phyloP scores from a whole-genome alignment of 805 yeast species.

The Brettanomyces bruxellensis region DNA sequence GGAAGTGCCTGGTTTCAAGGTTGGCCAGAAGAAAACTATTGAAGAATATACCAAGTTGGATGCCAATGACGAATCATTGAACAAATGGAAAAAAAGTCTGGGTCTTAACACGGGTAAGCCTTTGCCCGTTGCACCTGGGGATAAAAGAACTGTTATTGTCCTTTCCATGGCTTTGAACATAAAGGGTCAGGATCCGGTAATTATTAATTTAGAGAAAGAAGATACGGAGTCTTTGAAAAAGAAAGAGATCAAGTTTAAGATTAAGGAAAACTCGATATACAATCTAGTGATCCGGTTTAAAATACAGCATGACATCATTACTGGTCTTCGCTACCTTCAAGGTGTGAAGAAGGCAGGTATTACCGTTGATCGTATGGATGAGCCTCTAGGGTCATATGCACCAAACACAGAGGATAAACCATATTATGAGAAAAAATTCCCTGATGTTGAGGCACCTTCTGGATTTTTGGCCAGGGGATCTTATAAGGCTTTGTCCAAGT shows the following conservation, averaged over 20 bases:
- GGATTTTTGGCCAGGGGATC: conserved; percentile 85
- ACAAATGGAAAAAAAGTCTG: conserved; percentile 84
- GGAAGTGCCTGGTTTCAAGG: conserved; percentile 53
- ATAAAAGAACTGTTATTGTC: conserved; percentile 69
- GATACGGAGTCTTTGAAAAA: conserved; percentile 45
- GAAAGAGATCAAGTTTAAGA: conserved; percentile 53
- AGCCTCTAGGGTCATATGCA: conserved; percentile 84
- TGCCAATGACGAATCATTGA: conserved; percentile 83
- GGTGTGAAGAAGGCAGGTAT: conserved; percentile 81
- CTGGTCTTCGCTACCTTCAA: conserved; percentile 83
- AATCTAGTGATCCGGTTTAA: conserved; percentile 67
- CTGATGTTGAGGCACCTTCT: conserved; percentile 83
- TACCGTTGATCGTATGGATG: conserved; percentile 76
- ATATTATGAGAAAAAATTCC: conserved; percentile 57
- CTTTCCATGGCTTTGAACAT: conserved; percentile 65
- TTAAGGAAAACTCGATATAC: conserved; percentile 72
- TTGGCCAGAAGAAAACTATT: conserved; percentile 65
- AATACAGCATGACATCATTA: conserved; percentile 75
- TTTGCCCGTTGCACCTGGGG: conserved; percentile 61
- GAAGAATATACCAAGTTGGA: conserved; percentile 78
- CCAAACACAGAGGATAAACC: conserved; percentile 82
- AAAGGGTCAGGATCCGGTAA: conserved; percentile 60
- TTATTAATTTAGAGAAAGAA: conserved; percentile 54
- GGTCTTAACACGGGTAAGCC: conserved; percentile 57
- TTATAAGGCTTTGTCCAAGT: conserved; percentile 72